phyloP scores from a whole-genome alignment of 352 stramenopile species.

The Pythium pyrilobum region DNA sequence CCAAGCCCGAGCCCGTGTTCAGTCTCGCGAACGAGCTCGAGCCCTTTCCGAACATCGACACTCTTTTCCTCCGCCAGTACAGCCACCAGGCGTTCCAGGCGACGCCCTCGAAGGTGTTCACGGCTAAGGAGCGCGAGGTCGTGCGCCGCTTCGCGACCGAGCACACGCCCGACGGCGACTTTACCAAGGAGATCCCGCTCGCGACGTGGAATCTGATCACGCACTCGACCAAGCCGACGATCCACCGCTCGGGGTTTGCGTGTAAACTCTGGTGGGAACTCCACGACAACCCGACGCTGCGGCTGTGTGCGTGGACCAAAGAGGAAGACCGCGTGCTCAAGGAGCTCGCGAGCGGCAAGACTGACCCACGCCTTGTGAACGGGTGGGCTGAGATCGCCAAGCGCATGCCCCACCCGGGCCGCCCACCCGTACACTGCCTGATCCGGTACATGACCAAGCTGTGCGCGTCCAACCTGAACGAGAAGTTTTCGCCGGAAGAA shows the following conservation, averaged over 20 bases:
- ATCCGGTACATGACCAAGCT: slow-evolving; percentile 26
- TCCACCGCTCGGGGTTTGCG: slow-evolving; percentile 59
- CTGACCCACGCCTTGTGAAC: slow-evolving; percentile 13
- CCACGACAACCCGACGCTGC: slow-evolving; percentile 49
- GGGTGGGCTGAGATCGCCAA: slow-evolving; percentile 22
- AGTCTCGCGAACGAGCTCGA: slow-evolving; percentile 18
- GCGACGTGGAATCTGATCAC: slow-evolving; percentile 42
- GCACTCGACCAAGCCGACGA: slow-evolving; percentile 25
- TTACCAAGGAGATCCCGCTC: slow-evolving; percentile 22
- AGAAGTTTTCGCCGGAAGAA: slow-evolving; percentile 25
- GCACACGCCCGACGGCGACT: slow-evolving; percentile 1
- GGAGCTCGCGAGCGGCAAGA: slow-evolving; percentile 13
- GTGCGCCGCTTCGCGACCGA: slow-evolving; percentile 38
- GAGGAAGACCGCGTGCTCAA: slow-evolving; percentile 17
- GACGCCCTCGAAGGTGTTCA: slow-evolving; percentile 39
- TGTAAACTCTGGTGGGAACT: slow-evolving; percentile 76
- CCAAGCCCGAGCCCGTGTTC: not conserved
- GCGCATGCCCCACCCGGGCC: slow-evolving; percentile 15
- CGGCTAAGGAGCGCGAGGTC: slow-evolving; percentile 49
- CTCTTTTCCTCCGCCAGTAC: slow-evolving; percentile 36
- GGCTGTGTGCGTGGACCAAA: slow-evolving; percentile 26
- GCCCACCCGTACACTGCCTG: slow-evolving; percentile 24
- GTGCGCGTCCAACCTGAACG: slow-evolving; percentile 19
- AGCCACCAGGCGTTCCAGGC: slow-evolving; percentile 61
- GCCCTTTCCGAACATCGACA: slow-evolving; percentile 46